Conservation (phyloP, 1,284 basidiomycete genomes). For the Cryptococcus deneoformans region DNA sequence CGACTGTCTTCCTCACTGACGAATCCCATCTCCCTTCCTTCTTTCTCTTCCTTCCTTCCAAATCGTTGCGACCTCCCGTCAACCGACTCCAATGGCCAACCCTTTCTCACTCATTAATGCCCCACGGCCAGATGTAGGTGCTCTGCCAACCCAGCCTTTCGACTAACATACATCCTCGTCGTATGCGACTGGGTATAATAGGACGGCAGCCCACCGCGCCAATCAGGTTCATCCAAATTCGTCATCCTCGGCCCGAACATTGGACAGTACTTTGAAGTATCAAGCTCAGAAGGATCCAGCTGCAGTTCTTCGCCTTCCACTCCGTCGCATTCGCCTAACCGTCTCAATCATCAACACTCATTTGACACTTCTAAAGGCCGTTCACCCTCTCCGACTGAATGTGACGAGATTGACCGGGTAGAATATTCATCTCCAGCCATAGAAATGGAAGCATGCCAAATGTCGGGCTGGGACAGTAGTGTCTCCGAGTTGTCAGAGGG, state of each 20-base stretch:
- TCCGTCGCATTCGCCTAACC: neutral
- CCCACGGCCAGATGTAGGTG: too few species aligned
- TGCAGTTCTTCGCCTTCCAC: neutral
- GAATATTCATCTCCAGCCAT: neutral
- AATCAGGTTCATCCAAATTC: neutral
- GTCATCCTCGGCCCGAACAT: slow-evolving; percentile 9
- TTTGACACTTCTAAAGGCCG: neutral
- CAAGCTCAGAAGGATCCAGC: slow-evolving; percentile 10
- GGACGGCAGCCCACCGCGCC: too few species aligned
- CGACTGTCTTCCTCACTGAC: neutral
- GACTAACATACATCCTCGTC: too few species aligned
- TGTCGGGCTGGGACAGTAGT: neutral
- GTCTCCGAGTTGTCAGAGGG: neutral
- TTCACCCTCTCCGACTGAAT: neutral
- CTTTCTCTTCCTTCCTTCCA: neutral
- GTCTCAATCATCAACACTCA: neutral
- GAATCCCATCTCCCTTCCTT: neutral
- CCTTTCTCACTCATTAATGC: too few species aligned
- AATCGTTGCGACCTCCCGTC: too few species aligned
- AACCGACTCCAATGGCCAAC: too few species aligned
- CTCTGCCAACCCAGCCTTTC: too few species aligned
- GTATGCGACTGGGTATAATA: too few species aligned
- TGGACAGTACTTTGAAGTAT: slow-evolving; percentile 10
- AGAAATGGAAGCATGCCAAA: neutral
- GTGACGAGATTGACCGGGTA: slow-evolving; percentile 7